Base-by-base conservation (phyloP, 1,284 basidiomycete species). In the Mycocalia duriaeana region DNA sequence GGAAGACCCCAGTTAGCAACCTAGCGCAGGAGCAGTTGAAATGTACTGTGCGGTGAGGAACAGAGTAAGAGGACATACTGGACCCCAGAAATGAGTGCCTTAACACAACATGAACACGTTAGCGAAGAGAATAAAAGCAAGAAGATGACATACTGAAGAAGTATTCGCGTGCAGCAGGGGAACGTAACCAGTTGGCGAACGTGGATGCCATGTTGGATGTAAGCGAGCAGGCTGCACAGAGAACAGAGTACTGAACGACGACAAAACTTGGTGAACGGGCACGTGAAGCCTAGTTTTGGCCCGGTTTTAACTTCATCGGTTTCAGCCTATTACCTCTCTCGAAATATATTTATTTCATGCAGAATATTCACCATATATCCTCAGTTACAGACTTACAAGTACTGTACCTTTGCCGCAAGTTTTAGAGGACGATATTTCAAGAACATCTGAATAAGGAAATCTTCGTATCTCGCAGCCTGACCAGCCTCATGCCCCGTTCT, bases 1-100 rank as follows among this genome's bases (percentile, higher is more conserved):
- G 94, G 94, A 25, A 98, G 80, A 60, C 94, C 94, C 90, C 94
- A 98, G 75, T 97, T 98, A 45, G 94, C 94, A 50, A 94, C 85
- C 89, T 95, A 58, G 11, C 11, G 23, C 18, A 41, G 5, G 18
- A 7, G 7, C 7, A 8, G 36, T 38, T 18, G 36, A 46, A 51
- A 53, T 34, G 49, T 45, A 48, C 51, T 58, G 54, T 53, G 49
- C 50, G 51, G 24, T 40, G 44, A 53, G 38, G 24, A 24, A 35
- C 37, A 45, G 48, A 45, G 25, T 44, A 18, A 38, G 14, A 51
- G 50, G 20, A 82, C 89, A 64, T 52, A 94, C 91, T 53, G 91
- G 91, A 59, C 92, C 92, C 91, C 92, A 95, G 75, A 95, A 95
- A 68, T 95, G 92, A 51, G 92, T 95, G 64, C 91, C 91, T 94